Evolutionary conservation across 768 basidiomycete species (phyloP), one percentile per base, ranked within the genome.

Genomic region (Trametes punicea): DNA sequence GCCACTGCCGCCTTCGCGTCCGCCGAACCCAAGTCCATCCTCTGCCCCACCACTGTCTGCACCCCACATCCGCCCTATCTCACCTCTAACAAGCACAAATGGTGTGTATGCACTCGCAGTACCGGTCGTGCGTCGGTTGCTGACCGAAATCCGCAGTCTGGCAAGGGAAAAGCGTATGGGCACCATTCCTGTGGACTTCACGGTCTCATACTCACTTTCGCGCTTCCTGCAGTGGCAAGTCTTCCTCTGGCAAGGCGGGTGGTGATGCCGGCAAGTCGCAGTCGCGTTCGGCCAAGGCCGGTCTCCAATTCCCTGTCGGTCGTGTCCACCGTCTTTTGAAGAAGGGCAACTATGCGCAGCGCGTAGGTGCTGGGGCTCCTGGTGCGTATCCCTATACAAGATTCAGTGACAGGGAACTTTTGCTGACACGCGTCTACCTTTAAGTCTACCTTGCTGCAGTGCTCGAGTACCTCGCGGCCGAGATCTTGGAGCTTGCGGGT

Each of bases 401-500:
- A 23, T 21, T 27, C 48, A 11, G 23, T 15, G 3, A 8, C 40
- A 18, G 34, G 4, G n/a, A 26, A 10, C 16, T 56, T 56, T 29
- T 48, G 54, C 2, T 16, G 6, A 26, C 3, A 26, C 34, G 42
- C 27, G 13, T 6, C 18, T 10, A 10, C 6, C 18, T 1, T 15
- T 18, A 54, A 86, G 91, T 91, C 46, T 92, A 90, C 72, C 81
- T 91, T 55, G 85, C 90, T 55, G 88, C 88, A 48, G 90, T 93
- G 51, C 79, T 93, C 25, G 92, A 93, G 71, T 93, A 94, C 70
- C 80, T 94, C 33, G 81, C 84, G 6, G 92, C 91, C 26, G 92
- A 94, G 71, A 84, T 94, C 65, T 81, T 93, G 49, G 91, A 93
- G 71, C 77, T 93, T 41, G 89, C 91, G 51, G 91, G 91, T 4